phyloP scores from a whole-genome alignment of 2,329 filamentous ascomycete genomes.

The Fusarium sp. region DNA sequence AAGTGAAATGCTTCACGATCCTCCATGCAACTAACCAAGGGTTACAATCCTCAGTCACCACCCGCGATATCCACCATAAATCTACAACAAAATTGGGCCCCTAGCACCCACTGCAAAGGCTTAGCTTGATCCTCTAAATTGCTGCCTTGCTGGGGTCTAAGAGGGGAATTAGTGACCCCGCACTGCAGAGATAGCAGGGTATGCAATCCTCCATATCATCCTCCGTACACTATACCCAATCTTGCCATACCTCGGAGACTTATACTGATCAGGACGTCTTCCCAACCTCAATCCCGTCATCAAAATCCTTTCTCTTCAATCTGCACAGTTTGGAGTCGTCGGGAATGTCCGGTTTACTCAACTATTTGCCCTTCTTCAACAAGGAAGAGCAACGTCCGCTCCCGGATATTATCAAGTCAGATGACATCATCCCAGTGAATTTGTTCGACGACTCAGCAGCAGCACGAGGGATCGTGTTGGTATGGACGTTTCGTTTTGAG shows the following conservation, averaged over 20 bases:
- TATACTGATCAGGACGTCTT: background rate
- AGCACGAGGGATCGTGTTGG: constrained; percentile 17
- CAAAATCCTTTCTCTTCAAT: too few species aligned
- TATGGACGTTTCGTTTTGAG: constrained; percentile 31
- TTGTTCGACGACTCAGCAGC: constrained; percentile 26
- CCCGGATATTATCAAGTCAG: constrained; percentile 1
- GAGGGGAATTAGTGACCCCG: background rate
- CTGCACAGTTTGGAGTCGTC: background rate
- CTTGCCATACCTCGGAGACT: background rate
- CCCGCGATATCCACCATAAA: too few species aligned
- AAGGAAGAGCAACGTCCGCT: background rate
- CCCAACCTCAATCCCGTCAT: background rate
- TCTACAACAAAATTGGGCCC: too few species aligned
- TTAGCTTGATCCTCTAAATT: background rate
- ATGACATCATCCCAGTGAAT: constrained; percentile 31
- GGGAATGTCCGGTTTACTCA: constrained; percentile 5
- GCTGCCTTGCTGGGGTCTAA: background rate
- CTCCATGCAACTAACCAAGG: too few species aligned
- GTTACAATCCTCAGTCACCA: too few species aligned
- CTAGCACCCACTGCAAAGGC: background rate
- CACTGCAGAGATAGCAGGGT: background rate
- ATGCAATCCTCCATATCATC: constrained; percentile 6
- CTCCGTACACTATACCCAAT: background rate
- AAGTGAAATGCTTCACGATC: background rate
- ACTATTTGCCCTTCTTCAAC: constrained; percentile 16